These are phyloP conservation scores for Thelephora ganbajun DNA, from an alignment of 768 basidiomycete species.

Conservation along the genomic window DNA sequence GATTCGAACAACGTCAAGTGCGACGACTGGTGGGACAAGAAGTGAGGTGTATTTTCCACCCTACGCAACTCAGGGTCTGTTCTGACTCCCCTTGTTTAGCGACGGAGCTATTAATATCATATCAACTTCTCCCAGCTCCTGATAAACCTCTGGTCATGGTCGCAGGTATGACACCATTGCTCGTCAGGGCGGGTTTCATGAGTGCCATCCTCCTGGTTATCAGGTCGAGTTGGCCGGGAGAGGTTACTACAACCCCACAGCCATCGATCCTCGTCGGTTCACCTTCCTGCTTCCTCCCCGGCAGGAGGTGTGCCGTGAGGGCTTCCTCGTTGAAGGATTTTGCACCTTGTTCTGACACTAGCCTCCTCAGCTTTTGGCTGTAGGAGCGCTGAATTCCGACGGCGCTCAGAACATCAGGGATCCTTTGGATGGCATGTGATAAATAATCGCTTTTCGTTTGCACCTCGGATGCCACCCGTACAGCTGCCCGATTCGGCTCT, in stretches of 20 bases:
- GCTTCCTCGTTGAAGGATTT: slow-evolving; percentile 92
- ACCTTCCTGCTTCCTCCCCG: slow-evolving; percentile 96
- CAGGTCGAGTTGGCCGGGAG: slow-evolving; percentile 97
- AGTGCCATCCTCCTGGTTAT: slow-evolving; percentile 85
- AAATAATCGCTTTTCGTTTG: no score
- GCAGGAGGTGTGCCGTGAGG: slow-evolving; percentile 95
- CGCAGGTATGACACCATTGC: slow-evolving; percentile 97
- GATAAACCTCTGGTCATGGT: slow-evolving; percentile 99
- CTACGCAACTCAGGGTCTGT: neutral
- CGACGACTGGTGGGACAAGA: slow-evolving; percentile 88
- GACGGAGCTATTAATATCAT: slow-evolving; percentile 90
- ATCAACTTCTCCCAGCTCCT: slow-evolving; percentile 82
- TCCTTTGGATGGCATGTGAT: no score
- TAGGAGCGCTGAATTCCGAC: no score
- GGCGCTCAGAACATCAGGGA: no score
- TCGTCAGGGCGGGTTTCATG: slow-evolving; percentile 92
- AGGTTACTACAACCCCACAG: slow-evolving; percentile 87
- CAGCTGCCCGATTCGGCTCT: no score
- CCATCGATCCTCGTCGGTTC: slow-evolving; percentile 96
- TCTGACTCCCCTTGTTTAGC: slow-evolving; percentile 24
- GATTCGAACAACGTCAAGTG: slow-evolving; percentile 45
- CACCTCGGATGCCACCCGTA: no score
- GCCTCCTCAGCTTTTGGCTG: no score
- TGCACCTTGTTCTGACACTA: no score
- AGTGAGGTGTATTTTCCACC: slow-evolving; percentile 53